Evolutionary conservation across 257 asterid species (phyloP), one percentile per base, ranked within the genome.

Genomic region (Lithospermum erythrorhizon): DNA sequence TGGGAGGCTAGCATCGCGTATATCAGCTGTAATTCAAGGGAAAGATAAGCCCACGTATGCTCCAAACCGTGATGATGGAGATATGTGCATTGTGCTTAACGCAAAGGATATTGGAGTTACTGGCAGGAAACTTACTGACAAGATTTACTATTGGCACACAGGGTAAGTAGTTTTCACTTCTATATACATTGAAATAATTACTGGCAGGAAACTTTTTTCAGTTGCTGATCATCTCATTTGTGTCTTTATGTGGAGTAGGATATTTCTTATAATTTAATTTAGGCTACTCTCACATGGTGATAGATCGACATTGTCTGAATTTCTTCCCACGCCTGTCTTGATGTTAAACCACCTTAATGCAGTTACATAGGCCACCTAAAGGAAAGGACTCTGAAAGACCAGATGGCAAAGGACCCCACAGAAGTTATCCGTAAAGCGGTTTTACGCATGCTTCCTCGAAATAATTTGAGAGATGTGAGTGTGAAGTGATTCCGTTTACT

Each of bases 381-480:
- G 85, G 94, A 91, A 70, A 84, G 96, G 83, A 90, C 79, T 72
- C 81, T 90, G 78, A 91, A 88, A 74, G 98, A 91, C 74, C 98
- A 88, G 86, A 82, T 91, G 96, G 94, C 85, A 21, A 88, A 78
- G 81, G 98, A 91, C 76, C 98, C 98, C 29, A 86, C 98, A 13
- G 98, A 88, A 79, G 98, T 91, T 58, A 91, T 91, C 47, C 95
- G 95, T 48, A 91, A 91, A 80, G 98, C 98, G 67, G 87, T 91
- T 62, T 67, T 91, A 30, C 87, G 98, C 17, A 91, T 91, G 98
- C 87, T 91, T 64, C 98, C 98, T 14, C 80, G 95, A 69, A 91
- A 91, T 75, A 91, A 88, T 72, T 69, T 91, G 70, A 95, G 96
- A 6, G 98, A 88, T 70, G 98, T 91, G 79, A 81, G 98, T 80